These are phyloP conservation scores for Leptomonas pyrrhocoris DNA, from an alignment of 208 protist species.

Conservation along the genomic window DNA sequence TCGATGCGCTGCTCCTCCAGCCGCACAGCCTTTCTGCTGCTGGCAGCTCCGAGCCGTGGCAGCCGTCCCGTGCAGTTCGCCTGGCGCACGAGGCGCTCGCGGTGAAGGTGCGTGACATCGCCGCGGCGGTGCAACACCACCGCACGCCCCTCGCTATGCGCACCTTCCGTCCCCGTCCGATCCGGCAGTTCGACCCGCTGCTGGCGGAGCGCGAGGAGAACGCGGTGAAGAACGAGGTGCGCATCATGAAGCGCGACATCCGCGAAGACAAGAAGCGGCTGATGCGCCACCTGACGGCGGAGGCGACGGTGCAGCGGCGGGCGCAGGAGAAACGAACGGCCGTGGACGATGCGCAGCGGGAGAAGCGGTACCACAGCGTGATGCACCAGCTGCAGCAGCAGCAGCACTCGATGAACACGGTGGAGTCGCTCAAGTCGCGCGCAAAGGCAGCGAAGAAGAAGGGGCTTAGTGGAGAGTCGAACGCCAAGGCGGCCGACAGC, in stretches of 20 bases:
- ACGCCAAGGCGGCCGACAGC: conserved; percentile 24
- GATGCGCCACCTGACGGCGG: conserved; percentile 78
- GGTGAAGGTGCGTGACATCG: conserved; percentile 29
- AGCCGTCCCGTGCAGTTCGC: conserved; percentile 39
- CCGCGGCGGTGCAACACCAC: conserved; percentile 30
- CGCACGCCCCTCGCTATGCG: conserved; percentile 86
- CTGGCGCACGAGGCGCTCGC: conserved; percentile 54
- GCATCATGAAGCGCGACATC: conserved; percentile 67
- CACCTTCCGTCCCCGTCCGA: conserved; percentile 77
- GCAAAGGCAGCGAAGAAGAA: conserved; percentile 67
- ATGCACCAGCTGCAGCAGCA: conserved; percentile 85
- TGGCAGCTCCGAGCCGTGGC: conserved; percentile 20
- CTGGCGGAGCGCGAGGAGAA: conserved; percentile 56
- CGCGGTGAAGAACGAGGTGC: conserved; percentile 71
- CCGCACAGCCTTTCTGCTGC: neutral
- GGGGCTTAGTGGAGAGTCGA: conserved; percentile 57
- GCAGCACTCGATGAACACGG: conserved; percentile 89
- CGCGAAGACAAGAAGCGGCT: conserved; percentile 88
- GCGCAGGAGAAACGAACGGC: conserved; percentile 56
- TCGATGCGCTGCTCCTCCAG: conserved; percentile 45
- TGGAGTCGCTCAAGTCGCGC: conserved; percentile 73
- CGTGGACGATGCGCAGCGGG: conserved; percentile 49
- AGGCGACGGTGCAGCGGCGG: conserved; percentile 81
- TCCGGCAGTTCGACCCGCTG: conserved; percentile 86
- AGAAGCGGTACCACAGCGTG: conserved; percentile 70